Evolutionary conservation across 495 filamentous ascomycete species (phyloP).

Genomic region (Xylaria acuta): DNA sequence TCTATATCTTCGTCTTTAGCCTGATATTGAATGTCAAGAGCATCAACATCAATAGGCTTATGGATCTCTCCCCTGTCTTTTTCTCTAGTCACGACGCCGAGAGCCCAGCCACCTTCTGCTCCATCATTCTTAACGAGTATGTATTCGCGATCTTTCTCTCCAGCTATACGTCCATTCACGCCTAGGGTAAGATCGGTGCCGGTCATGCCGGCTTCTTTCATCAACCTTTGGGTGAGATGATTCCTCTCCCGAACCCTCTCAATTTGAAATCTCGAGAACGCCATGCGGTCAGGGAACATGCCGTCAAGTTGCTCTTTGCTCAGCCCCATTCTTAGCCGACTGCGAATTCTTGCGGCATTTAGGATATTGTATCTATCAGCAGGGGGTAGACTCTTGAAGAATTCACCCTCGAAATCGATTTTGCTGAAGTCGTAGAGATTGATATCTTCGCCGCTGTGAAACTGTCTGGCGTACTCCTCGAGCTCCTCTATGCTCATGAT

Average conservation of each 20-base stretch:
- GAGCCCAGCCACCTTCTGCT: conserved; percentile 94
- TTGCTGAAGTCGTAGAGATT: conserved; percentile 98
- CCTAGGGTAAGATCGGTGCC: conserved; percentile 70
- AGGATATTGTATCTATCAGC: conserved; percentile 96
- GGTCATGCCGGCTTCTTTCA: conserved; percentile 93
- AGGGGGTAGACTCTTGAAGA: conserved; percentile 88
- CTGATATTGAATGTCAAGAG: conserved; percentile 65
- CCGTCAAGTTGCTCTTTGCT: conserved; percentile 92
- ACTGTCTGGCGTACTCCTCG: conserved; percentile 90
- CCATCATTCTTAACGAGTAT: conserved; percentile 94
- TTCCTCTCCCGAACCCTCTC: conserved; percentile 91
- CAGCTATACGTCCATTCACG: conserved; percentile 75
- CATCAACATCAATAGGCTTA: conserved; percentile 91
- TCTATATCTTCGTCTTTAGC: conserved; percentile 64
- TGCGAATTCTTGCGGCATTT: conserved; percentile 87
- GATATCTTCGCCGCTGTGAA: conserved; percentile 91
- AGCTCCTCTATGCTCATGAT: conserved; percentile 95
- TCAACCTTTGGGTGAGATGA: conserved; percentile 91
- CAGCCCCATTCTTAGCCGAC: conserved; percentile 89
- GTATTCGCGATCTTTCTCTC: conserved; percentile 91
- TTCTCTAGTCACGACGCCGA: conserved; percentile 86
- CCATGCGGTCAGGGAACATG: conserved; percentile 99
- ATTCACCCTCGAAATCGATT: conserved; percentile 94
- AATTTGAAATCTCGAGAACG: conserved; percentile 94
- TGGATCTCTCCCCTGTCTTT: conserved; percentile 74